A percentile compares a stretch with the other conserved stretches of the same genome.
phyloP scores from a whole-genome alignment of 2,329 filamentous ascomycete genomes.

The Ascochyta lentis region DNA sequence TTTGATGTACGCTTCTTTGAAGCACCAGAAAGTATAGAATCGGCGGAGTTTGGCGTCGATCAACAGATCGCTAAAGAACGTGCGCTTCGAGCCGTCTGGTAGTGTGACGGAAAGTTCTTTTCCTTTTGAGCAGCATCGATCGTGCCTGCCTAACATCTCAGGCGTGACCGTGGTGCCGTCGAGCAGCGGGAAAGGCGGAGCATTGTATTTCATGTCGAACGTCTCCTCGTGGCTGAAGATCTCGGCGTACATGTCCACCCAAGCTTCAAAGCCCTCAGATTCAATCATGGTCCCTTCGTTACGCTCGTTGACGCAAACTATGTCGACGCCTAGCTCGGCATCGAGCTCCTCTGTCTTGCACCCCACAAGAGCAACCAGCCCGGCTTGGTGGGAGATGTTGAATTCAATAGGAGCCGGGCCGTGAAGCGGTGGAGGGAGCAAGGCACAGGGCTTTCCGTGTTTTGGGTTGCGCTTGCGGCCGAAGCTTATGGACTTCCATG shows the following conservation, averaged over 20 bases:
- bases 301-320: slow-evolving; percentile 78
- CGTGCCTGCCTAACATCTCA: slow-evolving; percentile 52
- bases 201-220: slow-evolving; percentile 65
- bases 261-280: slow-evolving; percentile 67
- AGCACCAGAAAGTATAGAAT: slow-evolving; percentile 81
- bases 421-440: slow-evolving; percentile 42
- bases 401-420: slow-evolving; percentile 63
- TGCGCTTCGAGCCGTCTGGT: slow-evolving; percentile 42
- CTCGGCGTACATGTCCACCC: slow-evolving; percentile 74
- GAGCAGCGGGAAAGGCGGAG: slow-evolving; percentile 50
- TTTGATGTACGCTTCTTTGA: slow-evolving; percentile 83
- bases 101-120: slow-evolving; percentile 49
- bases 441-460: slow-evolving; percentile 60
- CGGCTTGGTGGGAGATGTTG: slow-evolving; percentile 81
- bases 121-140: slow-evolving; percentile 51
- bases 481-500: slow-evolving; percentile 67
- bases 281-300: slow-evolving; percentile 67
- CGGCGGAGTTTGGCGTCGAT: slow-evolving; percentile 68
- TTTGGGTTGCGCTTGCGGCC: slow-evolving; percentile 60
- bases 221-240: slow-evolving; percentile 71
- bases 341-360: slow-evolving; percentile 39
- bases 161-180: slow-evolving; percentile 51
- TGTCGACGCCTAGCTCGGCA: slow-evolving; percentile 71
- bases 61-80: slow-evolving; percentile 54
- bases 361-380: slow-evolving; percentile 71